Base-by-base conservation (phyloP, 768 basidiomycete species). In the Candolleomyces aberdarensis region DNA sequence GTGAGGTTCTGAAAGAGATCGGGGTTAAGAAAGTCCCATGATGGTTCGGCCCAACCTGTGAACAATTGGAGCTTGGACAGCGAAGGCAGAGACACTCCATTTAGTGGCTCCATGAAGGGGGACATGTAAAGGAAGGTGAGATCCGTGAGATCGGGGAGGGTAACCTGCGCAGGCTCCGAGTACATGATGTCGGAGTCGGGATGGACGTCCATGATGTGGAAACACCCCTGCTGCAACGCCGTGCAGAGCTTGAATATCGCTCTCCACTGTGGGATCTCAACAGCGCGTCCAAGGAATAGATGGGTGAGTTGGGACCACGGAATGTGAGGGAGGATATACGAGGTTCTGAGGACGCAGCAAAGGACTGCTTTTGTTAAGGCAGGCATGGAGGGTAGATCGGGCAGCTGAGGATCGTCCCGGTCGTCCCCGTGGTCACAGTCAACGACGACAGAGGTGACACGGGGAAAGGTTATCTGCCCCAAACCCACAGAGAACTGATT, bases 231-330 rank as follows among this genome's bases (percentile, higher is more conserved):
- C 22, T 41, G 39, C 32, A 56, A 36, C 5, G 40, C 31, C 1
- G 54, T 56, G 40, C 54, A 56, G 17, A 17, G 54, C 20, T 40
- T 40, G 54, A 56, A 39, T 4, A 56, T 43, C 5, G 26, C 19
- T 20, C 41, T 31, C 54, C 54, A 56, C 22, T 41, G 54, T 5
- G 17, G 36, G 19, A 56, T 10, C 10, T 31, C n/a, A 5, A 56
- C 54, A 20, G 3, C 20, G 11, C 19, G 39, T n/a, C 40, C 40
- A 17, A 56, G n/a, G 40, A 43, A 56, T 5, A 56, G 40, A 26
- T 56, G 54, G n/a, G 54, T 56, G 19, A 56, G 54, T 39, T 56
- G 54, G 8, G 54, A 56, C 54, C 54, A 56, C 3, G 54, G 36
- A 39, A 56, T 56, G 17, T 43, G 54, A 10, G 19, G 39, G 14